Base-by-base conservation (phyloP, 805 yeast genomes). In the Limtongozyma cylindracea region DNA sequence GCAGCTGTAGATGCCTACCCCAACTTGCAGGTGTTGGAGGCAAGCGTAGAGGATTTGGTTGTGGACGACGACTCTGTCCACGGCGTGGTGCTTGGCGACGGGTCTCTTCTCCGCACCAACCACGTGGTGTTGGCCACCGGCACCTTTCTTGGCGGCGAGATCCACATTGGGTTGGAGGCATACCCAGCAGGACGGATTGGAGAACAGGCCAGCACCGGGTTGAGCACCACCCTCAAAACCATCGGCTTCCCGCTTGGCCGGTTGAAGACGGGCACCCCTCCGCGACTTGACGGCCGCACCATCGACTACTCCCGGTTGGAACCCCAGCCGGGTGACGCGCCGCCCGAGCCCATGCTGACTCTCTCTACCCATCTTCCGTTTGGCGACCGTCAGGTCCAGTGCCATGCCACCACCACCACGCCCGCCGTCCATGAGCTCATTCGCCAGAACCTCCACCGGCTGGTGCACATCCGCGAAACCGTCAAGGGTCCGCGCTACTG, bases 401-500 rank as follows among this genome's bases (percentile, higher is more conserved):
- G 95, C 36, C 69, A 69, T 40, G 61, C 70, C 23, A 82, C 98
- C 1, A 39, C 52, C 16, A 88, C 99, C 0, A 80, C 78, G 0
- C 59, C 63, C 0, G 62, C 54, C 18, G 48, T 91, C 25, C 95
- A 82, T 37, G 56, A 67, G 2, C 45, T 77, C 18, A 50, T 88
- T 11, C 46, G 65, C 9, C 43, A 53, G 1, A 84, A 88, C 37
- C 49, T 88, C 21, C 72, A 76, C 37, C 61, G 73, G 34, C 68
- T 93, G 4, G 63, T 88, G 5, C 99, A 88, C 41, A 84, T 88
- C 16, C 49, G 82, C 27, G 96, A 88, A 44, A 72, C 91, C 0
- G 92, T 84, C 5, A 76, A 76, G 33, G 98, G 98, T 0, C 99
- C 99, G 2, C 49, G 99, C 14, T 88, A 88, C 41, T 88, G 99